Conservation (phyloP, 306 rosid species). For the Lotus japonicus region DNA sequence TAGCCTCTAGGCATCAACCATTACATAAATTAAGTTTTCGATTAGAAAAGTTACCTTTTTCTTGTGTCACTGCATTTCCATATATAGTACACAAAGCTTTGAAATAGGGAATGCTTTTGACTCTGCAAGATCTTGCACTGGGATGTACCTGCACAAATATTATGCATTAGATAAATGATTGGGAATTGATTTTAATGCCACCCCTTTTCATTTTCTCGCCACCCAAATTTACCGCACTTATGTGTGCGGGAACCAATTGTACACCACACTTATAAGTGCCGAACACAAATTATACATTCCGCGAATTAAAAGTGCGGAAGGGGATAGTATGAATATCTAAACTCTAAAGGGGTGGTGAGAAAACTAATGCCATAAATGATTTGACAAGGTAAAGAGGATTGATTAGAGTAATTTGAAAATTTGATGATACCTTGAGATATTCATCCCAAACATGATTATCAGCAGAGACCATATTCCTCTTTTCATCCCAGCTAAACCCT, state of each 20-base stretch:
- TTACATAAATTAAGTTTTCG: not conserved
- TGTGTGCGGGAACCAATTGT: no score
- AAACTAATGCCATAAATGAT: no score
- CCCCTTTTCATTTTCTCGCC: no score
- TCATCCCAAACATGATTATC: slow-evolving; percentile 68
- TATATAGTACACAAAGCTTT: slow-evolving; percentile 50
- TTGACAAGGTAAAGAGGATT: not conserved
- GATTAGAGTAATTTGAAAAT: not conserved
- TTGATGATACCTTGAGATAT: slow-evolving; percentile 45
- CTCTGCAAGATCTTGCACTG: slow-evolving; percentile 46
- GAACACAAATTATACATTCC: no score
- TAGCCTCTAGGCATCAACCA: slow-evolving; percentile 22
- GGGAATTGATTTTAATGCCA: no score
- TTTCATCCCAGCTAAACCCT: slow-evolving; percentile 72
- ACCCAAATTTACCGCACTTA: no score
- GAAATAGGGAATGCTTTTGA: slow-evolving; percentile 59
- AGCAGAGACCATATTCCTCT: slow-evolving; percentile 60
- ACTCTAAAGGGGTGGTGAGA: no score
- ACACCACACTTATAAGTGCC: no score
- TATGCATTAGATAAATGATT: slow-evolving; percentile 8
- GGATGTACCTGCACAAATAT: slow-evolving; percentile 44
- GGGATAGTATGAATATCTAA: no score
- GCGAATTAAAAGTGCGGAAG: no score
- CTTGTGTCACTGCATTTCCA: slow-evolving; percentile 27
- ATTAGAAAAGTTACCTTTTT: slow-evolving; percentile 35